Evolutionary conservation across 2,329 filamentous ascomycete species (phyloP).

Genomic region (Botrytis deweyae): DNA sequence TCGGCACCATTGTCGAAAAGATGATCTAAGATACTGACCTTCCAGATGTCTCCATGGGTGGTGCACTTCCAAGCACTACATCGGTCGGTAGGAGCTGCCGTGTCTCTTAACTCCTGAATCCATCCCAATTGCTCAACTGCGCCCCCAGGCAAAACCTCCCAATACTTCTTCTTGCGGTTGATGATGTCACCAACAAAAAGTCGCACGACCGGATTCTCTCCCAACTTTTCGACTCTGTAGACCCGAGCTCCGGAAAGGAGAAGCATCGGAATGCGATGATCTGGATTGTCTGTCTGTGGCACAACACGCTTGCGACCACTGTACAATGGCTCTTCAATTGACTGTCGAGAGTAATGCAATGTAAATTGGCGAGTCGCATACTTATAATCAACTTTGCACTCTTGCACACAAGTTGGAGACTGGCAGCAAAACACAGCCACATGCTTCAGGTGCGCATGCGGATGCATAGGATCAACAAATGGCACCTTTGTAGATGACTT

Average conservation of each 20-base stretch:
- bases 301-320: background rate
- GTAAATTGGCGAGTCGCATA: background rate
- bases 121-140: background rate
- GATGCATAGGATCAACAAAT: constrained; percentile 3
- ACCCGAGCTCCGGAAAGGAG: background rate
- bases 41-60: background rate
- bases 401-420: background rate
- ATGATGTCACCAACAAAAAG: constrained; percentile 4
- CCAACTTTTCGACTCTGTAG: background rate
- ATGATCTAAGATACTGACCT: background rate
- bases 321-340: background rate
- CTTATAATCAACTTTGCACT: background rate
- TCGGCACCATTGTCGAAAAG: background rate
- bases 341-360: background rate
- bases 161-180: constrained; percentile 7
- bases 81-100: too few species aligned
- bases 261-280: background rate
- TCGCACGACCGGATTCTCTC: background rate
- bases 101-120: background rate
- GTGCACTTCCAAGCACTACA: constrained; percentile 8
- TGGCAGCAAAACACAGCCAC: constrained; percentile 8
- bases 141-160: background rate
- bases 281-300: background rate
- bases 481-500: background rate
- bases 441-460: background rate